These are phyloP conservation scores for Noccaea caerulescens DNA, from an alignment of 345 rosid genomes.

Conservation along the genomic window DNA sequence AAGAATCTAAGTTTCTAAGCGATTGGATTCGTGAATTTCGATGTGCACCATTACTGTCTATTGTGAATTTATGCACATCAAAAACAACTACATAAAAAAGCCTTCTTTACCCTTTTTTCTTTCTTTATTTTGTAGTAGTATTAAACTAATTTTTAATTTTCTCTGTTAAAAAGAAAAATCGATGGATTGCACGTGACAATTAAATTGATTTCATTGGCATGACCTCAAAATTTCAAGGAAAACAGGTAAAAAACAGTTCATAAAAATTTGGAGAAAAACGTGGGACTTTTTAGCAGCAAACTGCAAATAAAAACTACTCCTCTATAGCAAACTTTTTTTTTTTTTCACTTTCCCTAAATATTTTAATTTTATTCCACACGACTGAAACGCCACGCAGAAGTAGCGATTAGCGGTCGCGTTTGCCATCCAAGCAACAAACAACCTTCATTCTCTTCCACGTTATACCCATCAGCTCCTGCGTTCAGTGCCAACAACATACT, in stretches of 20 bases:
- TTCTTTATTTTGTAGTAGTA: background rate
- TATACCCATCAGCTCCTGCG: conserved; percentile 83
- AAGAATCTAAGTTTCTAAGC: too few relatives aligned
- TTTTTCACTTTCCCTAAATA: background rate
- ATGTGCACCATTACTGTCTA: background rate
- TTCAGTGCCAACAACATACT: conserved; percentile 79
- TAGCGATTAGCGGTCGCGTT: conserved; percentile 80
- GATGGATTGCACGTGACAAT: background rate
- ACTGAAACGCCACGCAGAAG: conserved; percentile 82
- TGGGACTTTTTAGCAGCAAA: conserved; percentile 28
- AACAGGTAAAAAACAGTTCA: conserved; percentile 1
- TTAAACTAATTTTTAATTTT: background rate
- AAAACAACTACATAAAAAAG: background rate
- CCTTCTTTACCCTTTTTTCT: background rate
- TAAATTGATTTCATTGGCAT: conserved; percentile 8
- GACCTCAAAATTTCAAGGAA: conserved; percentile 22
- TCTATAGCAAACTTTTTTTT: conserved; percentile 9
- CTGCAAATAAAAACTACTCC: conserved; percentile 16
- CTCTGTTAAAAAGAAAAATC: background rate
- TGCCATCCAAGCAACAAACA: conserved; percentile 96
- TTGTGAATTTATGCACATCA: background rate
- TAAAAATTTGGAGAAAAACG: conserved; percentile 21
- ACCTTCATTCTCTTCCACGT: conserved; percentile 85
- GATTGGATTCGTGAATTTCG: conserved; percentile 1
- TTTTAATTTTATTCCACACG: conserved; percentile 14